phyloP scores from a whole-genome alignment of 805 yeast species.

The Hanseniaspora hatyaiensis region DNA sequence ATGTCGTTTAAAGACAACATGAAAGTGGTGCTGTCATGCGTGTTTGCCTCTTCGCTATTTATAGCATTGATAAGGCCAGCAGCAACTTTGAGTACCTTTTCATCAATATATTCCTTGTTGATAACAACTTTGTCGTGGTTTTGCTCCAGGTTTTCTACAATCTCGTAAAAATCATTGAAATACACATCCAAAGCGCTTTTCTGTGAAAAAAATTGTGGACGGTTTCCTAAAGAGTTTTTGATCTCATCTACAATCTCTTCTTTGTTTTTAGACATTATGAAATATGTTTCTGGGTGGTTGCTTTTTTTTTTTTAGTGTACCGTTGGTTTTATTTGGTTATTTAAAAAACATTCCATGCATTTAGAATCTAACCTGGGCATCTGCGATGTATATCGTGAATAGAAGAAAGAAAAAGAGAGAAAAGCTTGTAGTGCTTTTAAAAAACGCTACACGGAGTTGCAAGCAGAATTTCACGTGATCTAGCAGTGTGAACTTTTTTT shows the following conservation, averaged over 20 bases:
- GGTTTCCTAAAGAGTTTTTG: constrained; percentile 19
- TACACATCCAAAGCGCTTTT: constrained; percentile 28
- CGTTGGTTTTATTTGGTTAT: neutral
- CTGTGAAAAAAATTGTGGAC: constrained; percentile 27
- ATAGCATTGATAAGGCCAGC: neutral
- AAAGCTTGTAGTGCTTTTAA: too few species aligned
- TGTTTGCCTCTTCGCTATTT: neutral
- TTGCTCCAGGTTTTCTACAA: constrained; percentile 16
- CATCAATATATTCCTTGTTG: neutral
- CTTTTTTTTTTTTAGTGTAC: too few species aligned
- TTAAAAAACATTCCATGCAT: neutral
- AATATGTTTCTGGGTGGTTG: too few species aligned
- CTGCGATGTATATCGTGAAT: too few species aligned
- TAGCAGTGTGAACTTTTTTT: neutral
- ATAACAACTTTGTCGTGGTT: neutral
- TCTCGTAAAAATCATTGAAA: constrained; percentile 22
- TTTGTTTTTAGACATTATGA: neutral
- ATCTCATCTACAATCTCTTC: constrained; percentile 12
- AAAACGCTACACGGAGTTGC: too few species aligned
- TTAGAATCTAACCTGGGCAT: too few species aligned
- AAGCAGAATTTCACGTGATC: too few species aligned
- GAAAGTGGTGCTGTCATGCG: constrained; percentile 12
- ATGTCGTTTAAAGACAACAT: constrained; percentile 73
- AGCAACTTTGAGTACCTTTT: neutral
- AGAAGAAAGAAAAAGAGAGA: too few species aligned